Evolutionary conservation across 495 filamentous ascomycete genomes (phyloP).

Genomic region (Chaetomium tenue): DNA sequence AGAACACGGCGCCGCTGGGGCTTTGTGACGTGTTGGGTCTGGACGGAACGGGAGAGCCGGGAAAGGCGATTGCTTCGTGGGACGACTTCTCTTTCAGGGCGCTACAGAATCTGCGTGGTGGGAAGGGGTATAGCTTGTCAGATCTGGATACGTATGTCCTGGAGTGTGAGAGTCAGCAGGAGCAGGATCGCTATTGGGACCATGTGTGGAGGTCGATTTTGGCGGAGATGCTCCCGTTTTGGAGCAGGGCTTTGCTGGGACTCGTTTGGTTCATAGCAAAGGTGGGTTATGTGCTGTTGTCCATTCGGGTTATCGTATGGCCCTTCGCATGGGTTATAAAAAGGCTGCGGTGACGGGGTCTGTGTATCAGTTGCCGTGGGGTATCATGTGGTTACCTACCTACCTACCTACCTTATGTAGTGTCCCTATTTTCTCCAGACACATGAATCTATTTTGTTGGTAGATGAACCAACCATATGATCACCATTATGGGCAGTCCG

Average conservation of each 20-base stretch:
- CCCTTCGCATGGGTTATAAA: neutral
- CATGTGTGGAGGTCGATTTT: slow-evolving; percentile 39
- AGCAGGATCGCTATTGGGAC: slow-evolving; percentile 31
- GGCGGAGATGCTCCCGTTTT: slow-evolving; percentile 38
- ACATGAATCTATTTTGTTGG: neutral
- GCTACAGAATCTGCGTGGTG: slow-evolving; percentile 39
- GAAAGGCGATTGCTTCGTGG: no score
- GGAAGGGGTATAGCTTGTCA: slow-evolving; percentile 2
- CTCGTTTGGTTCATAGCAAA: slow-evolving; percentile 30
- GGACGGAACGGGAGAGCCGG: no score
- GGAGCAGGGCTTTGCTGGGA: slow-evolving; percentile 32
- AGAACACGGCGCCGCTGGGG: slow-evolving; percentile 3
- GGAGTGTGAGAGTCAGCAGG: slow-evolving; percentile 29
- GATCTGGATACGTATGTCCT: slow-evolving; percentile 47
- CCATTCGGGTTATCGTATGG: no score
- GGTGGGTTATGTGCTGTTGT: slow-evolving; percentile 33
- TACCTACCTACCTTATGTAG: no score
- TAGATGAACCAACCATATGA: neutral
- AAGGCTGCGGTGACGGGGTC: neutral
- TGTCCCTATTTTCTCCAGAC: neutral
- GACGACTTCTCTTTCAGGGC: slow-evolving; percentile 40
- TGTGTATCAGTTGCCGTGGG: neutral
- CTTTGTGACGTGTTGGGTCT: slow-evolving; percentile 21
- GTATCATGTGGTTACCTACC: neutral
- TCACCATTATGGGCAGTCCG: neutral